Conservation (phyloP, 1,139 yeast genomes). For the Geotrichum carabidarum region DNA sequence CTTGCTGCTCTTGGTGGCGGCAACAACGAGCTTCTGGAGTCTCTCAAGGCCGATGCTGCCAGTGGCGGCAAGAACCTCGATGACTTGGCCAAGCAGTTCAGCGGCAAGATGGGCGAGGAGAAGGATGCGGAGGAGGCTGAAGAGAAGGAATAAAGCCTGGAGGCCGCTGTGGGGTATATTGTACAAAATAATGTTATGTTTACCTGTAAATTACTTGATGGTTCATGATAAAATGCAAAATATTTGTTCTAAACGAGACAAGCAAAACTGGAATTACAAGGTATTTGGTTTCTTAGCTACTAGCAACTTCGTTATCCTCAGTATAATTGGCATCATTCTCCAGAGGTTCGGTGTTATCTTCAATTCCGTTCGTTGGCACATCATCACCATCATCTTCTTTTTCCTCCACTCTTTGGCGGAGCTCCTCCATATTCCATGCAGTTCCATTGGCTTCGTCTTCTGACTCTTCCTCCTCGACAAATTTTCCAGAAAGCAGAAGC, state of each 20-base stretch:
- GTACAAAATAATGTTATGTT: background rate
- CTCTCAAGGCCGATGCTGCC: slow-evolving; percentile 19
- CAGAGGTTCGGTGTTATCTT: background rate
- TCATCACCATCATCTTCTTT: slow-evolving; percentile 12
- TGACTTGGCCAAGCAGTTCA: slow-evolving; percentile 18
- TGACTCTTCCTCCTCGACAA: slow-evolving; percentile 51
- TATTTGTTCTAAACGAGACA: background rate
- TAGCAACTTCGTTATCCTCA: background rate
- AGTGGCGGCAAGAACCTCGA: slow-evolving; percentile 18
- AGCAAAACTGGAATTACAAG: background rate
- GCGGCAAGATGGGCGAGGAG: slow-evolving; percentile 13
- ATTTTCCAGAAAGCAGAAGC: slow-evolving; percentile 64
- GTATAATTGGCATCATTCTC: background rate
- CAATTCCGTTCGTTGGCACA: slow-evolving; percentile 12
- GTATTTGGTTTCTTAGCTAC: background rate
- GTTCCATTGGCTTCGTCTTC: slow-evolving; percentile 56
- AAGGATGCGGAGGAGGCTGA: slow-evolving; percentile 25
- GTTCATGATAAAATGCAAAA: slow-evolving; percentile 3
- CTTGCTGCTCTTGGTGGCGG: slow-evolving; percentile 22
- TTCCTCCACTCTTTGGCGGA: slow-evolving; percentile 34
- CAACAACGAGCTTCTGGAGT: slow-evolving; percentile 20
- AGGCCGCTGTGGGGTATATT: background rate
- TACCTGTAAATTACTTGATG: slow-evolving; percentile 2
- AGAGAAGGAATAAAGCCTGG: slow-evolving; percentile 19
- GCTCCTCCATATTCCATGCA: slow-evolving; percentile 39